phyloP scores from a whole-genome alignment of 108 stramenopile genomes.

The Pseudonitzschia delicatissima region DNA sequence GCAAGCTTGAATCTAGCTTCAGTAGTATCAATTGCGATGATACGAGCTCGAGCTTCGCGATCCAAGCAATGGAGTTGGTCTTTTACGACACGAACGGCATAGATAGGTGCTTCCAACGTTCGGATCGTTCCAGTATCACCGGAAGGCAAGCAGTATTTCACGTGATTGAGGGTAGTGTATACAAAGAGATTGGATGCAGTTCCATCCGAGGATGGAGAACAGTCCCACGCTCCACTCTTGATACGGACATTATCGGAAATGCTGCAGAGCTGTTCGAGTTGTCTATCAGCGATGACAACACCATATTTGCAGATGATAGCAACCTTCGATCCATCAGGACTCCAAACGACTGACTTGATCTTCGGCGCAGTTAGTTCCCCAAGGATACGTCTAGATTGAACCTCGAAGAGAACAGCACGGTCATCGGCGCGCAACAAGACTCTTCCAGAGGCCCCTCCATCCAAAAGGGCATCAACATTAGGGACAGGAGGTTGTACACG shows the following conservation, averaged over 20 bases:
- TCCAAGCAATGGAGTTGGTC: slow-evolving; percentile 93
- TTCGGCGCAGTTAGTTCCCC: slow-evolving; percentile 94
- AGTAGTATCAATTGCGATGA: slow-evolving; percentile 92
- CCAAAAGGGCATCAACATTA: slow-evolving; percentile 88
- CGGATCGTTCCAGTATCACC: slow-evolving; percentile 98
- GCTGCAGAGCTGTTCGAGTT: slow-evolving; percentile 94
- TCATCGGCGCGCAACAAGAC: slow-evolving; percentile 93
- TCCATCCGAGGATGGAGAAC: slow-evolving; percentile 64
- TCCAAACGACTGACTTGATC: slow-evolving; percentile 95
- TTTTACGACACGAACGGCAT: slow-evolving; percentile 88
- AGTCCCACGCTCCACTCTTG: slow-evolving; percentile 97
- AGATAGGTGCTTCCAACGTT: slow-evolving; percentile 92
- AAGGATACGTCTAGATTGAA: slow-evolving; percentile 92
- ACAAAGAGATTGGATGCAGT: slow-evolving; percentile 86
- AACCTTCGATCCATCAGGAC: slow-evolving; percentile 89
- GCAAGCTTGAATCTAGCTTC: slow-evolving; percentile 95
- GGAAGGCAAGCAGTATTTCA: slow-evolving; percentile 95
- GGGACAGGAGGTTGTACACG: slow-evolving; percentile 88
- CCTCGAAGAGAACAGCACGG: slow-evolving; percentile 95
- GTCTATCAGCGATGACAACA: slow-evolving; percentile 90
- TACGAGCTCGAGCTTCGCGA: slow-evolving; percentile 90
- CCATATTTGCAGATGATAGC: slow-evolving; percentile 95
- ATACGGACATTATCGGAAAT: slow-evolving; percentile 96
- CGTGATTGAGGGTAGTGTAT: slow-evolving; percentile 97
- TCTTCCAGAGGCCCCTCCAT: slow-evolving; percentile 93